A percentile compares a stretch with the other conserved stretches of the same genome.
Conservation (phyloP, 31 red algal species). For the Asparagopsis taxiformis region DNA sequence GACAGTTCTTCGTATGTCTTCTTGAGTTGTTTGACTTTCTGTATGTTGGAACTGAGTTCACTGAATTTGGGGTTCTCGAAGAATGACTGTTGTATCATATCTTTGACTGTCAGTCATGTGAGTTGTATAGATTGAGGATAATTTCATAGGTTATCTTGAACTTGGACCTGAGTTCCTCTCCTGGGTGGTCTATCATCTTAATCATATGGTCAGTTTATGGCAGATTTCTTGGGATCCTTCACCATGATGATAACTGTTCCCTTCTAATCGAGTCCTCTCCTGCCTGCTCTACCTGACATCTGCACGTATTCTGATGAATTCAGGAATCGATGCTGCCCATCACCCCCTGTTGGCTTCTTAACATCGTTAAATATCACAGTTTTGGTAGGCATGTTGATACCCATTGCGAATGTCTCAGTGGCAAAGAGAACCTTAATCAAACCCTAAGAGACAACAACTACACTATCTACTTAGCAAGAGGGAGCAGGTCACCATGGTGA, state of each 20-base stretch:
- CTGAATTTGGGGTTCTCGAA: too few species aligned
- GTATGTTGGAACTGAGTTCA: too few species aligned
- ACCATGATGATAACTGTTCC: constrained; percentile 91
- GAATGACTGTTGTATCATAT: too few species aligned
- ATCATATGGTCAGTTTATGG: too few species aligned
- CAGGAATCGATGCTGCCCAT: constrained; percentile 52
- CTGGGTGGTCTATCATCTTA: too few species aligned
- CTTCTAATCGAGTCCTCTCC: constrained; percentile 83
- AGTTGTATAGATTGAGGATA: too few species aligned
- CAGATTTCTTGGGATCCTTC: too few species aligned
- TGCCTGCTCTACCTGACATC: constrained; percentile 96
- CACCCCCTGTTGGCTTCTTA: constrained; percentile 95
- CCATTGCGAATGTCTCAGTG: constrained; percentile 98
- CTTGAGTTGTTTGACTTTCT: too few species aligned
- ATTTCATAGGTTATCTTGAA: too few species aligned
- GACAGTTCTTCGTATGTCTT: too few species aligned
- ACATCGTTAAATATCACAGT: constrained; percentile 92
- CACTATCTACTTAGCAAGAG: constrained; percentile 90
- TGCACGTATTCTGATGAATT: constrained; percentile 92
- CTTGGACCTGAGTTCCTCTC: too few species aligned
- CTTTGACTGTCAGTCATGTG: too few species aligned
- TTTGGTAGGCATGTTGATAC: constrained; percentile 96
- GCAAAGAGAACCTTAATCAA: constrained; percentile 96
- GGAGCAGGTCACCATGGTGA: constrained; percentile 97
- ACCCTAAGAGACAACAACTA: constrained; percentile 93